Evolutionary conservation across 805 yeast species (phyloP).

Genomic region (Saccharomycopsis capsularis): DNA sequence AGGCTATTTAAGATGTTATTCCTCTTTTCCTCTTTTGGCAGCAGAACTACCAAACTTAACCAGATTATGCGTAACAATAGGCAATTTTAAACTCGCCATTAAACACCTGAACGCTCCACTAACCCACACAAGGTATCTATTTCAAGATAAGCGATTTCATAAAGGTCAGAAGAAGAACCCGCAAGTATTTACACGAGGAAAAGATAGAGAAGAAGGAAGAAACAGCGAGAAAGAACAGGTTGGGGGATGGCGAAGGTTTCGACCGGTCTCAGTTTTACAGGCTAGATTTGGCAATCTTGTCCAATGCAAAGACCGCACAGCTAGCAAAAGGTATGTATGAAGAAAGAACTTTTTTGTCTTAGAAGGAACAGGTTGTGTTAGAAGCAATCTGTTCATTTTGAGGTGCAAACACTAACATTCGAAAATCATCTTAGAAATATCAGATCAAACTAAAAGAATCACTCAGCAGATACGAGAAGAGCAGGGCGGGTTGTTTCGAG

Average conservation of each 20-base stretch:
- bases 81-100: not conserved
- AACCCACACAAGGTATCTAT: not conserved
- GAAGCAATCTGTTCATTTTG: not conserved
- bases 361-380: not conserved
- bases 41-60: not conserved
- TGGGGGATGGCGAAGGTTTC: not conserved
- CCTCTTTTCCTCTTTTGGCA: too few relatives aligned
- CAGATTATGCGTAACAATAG: not conserved
- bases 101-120: not conserved
- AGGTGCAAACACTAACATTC: not conserved
- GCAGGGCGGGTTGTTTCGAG: slow-evolving; percentile 12
- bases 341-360: not conserved
- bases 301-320: slow-evolving; percentile 3
- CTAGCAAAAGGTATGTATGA: slow-evolving; percentile 1
- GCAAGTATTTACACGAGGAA: not conserved
- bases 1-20: too few relatives aligned
- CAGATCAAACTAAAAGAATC: not conserved
- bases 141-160: slow-evolving; percentile 3
- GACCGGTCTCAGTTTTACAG: not conserved
- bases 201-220: not conserved
- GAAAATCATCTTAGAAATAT: slow-evolving; percentile 1
- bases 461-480: slow-evolving; percentile 1
- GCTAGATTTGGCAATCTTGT: slow-evolving; percentile 3
- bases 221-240: not conserved
- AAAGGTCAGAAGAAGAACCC: slow-evolving; percentile 9